phyloP scores from a whole-genome alignment of 345 rosid genomes.

The Turnera subulata region DNA sequence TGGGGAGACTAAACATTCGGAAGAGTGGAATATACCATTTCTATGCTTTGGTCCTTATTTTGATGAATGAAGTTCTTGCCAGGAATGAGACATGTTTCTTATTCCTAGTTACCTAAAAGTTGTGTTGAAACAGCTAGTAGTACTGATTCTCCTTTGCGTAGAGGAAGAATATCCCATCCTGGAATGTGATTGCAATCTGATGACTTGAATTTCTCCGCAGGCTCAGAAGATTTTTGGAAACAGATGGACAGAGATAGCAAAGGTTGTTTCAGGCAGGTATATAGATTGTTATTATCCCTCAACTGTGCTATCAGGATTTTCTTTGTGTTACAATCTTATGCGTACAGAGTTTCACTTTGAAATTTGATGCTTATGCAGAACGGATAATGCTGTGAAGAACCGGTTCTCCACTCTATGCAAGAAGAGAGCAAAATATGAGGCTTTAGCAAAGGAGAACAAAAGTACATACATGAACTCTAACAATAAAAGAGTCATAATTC shows the following conservation, averaged over 20 bases:
- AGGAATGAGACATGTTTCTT: too few species aligned
- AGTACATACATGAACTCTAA: constrained; percentile 47
- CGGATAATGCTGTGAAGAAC: constrained; percentile 98
- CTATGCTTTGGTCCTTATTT: too few species aligned
- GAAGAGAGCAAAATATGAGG: constrained; percentile 95
- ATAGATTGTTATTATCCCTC: constrained; percentile 1
- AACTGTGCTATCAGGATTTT: too few species aligned
- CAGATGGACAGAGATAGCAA: constrained; percentile 98
- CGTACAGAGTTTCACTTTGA: not conserved
- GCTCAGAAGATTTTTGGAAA: constrained; percentile 93
- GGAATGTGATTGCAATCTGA: constrained; percentile 17
- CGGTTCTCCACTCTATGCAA: constrained; percentile 94
- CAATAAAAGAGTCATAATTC: constrained; percentile 61
- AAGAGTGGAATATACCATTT: too few species aligned
- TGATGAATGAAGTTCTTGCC: not conserved
- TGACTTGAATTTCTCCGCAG: constrained; percentile 38
- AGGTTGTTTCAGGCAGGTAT: constrained; percentile 99
- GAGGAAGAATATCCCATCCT: constrained; percentile 4
- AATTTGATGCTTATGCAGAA: constrained; percentile 45
- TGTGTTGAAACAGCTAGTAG: constrained; percentile 5
- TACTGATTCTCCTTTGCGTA: constrained; percentile 8
- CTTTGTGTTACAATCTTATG: not conserved
- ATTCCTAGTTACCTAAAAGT: constrained; percentile 11
- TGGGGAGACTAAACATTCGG: too few species aligned
- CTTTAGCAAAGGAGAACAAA: constrained; percentile 72